Evolutionary conservation across 2,329 filamentous ascomycete genomes (phyloP), one percentile per base, ranked within the genome.

Genomic region (Fusarium sp.): DNA sequence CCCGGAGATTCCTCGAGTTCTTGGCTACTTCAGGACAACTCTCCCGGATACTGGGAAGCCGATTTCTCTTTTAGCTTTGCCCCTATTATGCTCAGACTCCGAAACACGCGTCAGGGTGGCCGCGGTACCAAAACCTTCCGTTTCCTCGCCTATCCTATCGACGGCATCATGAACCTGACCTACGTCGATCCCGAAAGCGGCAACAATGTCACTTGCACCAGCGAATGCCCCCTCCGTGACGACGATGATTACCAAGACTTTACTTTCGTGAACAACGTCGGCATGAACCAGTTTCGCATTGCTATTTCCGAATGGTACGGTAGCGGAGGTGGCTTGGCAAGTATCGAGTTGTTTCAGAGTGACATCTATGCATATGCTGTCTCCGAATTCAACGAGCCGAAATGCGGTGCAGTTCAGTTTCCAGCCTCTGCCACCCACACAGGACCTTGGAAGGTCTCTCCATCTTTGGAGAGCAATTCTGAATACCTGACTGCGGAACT

Each of bases 151-250:
- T 80, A 94, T 56, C 93, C 94, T 6, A 87, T 94, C 71, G 89
- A 91, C 62, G 95, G 95, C 48, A 97, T 99, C 74, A 91, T 99
- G 88, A 97, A 98, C 77, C 84, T 99, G 72, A 96, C 93, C 34
- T 98, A 95, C 70, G 88, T 88, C 63, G 92, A 98, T 71, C 89
- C 90, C 24, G 80, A 74, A 35, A 90, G 86, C 2, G 90, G 90
- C 25, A 79, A 85, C 46, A 88, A 89, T 52, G 78, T 80, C 28
- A 88, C 85, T 54, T 99, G 95, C 78, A 92, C 93, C 49, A 89
- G 88, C 60, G 84, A 87, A 71, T 99, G 95, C 70, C 91, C 93
- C n/a, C 83, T 99, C 43, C 92, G 91, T 61, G 82, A 88, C 71
- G 87, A 92, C 70, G 78, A 82, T 6, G 76, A 82, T 46, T 96